These are phyloP conservation scores for Buddleja alternifolia DNA, from an alignment of 257 asterid genomes.

Conservation along the genomic window DNA sequence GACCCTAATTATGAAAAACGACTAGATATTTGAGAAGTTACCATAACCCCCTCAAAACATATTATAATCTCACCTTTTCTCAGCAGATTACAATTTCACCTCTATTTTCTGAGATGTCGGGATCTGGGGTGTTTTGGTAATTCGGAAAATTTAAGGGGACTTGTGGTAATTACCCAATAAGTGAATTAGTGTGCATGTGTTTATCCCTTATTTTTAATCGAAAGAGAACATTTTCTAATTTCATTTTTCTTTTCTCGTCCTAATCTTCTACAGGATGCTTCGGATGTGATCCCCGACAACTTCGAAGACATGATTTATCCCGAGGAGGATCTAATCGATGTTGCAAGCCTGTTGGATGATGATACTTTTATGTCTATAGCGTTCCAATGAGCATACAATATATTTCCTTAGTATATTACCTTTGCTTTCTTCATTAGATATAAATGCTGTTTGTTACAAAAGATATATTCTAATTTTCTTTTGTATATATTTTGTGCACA, in stretches of 20 bases:
- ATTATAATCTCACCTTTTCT: no score
- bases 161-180: no score
- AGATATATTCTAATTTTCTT: background rate
- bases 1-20: no score
- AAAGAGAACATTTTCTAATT: background rate
- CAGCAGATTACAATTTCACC: no score
- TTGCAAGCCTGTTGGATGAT: slow-evolving; percentile 66
- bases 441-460: slow-evolving; percentile 18
- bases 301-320: slow-evolving; percentile 46
- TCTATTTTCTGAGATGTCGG: no score
- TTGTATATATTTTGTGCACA: slow-evolving; percentile 36
- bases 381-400: slow-evolving; percentile 48
- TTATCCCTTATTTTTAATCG: background rate
- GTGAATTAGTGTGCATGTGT: no score
- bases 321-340: slow-evolving; percentile 72
- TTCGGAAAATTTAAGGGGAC: no score
- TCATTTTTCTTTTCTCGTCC: background rate
- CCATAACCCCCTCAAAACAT: no score
- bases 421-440: background rate
- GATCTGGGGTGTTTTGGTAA: no score
- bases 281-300: slow-evolving; percentile 39
- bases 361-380: slow-evolving; percentile 83
- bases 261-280: slow-evolving; percentile 51
- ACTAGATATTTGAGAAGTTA: no score
- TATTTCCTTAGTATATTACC: background rate